Conservation (phyloP, 164 flowering plant species). For the Vitis riparia region DNA sequence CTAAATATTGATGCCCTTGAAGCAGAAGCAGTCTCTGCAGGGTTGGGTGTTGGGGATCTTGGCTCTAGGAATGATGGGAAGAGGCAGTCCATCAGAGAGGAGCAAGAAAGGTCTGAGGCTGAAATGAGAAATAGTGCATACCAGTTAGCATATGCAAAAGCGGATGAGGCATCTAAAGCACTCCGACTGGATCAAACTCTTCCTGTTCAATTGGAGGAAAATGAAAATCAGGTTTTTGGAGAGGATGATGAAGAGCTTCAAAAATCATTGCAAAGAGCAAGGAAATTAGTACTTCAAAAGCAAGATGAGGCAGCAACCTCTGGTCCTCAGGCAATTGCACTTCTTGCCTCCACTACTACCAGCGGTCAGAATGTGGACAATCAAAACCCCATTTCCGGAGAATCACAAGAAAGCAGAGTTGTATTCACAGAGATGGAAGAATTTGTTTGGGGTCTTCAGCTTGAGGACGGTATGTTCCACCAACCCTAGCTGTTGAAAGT, state of each 20-base stretch:
- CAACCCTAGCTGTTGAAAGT: too few relatives aligned
- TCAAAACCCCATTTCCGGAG: constrained; percentile 37
- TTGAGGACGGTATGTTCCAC: constrained; percentile 61
- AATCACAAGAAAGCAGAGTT: constrained; percentile 62
- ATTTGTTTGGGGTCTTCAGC: constrained; percentile 88
- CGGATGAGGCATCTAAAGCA: constrained; percentile 87
- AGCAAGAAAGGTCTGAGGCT: constrained; percentile 65
- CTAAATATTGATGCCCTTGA: constrained; percentile 89
- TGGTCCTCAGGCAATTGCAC: constrained; percentile 73
- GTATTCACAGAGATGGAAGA: constrained; percentile 95
- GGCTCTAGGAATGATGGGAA: constrained; percentile 73
- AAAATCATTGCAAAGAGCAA: constrained; percentile 74
- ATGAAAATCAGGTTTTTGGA: constrained; percentile 54
- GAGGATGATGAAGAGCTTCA: constrained; percentile 84
- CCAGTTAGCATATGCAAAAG: constrained; percentile 79
- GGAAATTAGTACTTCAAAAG: constrained; percentile 75
- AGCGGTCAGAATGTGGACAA: constrained; percentile 38
- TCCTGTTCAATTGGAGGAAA: constrained; percentile 45
- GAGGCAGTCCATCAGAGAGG: constrained; percentile 63
- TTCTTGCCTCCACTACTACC: constrained; percentile 39
- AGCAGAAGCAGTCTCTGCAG: constrained; percentile 85
- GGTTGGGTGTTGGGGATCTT: constrained; percentile 80
- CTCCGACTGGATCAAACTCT: constrained; percentile 53
- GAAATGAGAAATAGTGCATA: constrained; percentile 76
- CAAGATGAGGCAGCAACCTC: constrained; percentile 43